A percentile compares a stretch with the other conserved stretches of the same genome.
phyloP scores from a whole-genome alignment of 495 filamentous ascomycete genomes.

The Staphylotrichum tortipilum region DNA sequence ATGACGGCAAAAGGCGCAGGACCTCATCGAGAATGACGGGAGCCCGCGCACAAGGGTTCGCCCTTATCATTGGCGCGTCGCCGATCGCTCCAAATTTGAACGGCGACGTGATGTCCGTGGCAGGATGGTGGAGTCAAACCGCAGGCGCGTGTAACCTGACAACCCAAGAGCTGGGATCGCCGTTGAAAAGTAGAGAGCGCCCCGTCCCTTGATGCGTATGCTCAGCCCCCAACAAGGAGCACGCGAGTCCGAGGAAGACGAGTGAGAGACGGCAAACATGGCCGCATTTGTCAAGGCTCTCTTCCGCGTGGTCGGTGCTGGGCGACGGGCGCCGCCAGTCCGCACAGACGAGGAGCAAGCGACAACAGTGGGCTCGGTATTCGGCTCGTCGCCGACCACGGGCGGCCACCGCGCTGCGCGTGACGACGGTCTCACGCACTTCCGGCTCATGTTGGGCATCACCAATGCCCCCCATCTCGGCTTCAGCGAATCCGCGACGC shows the following conservation, averaged over 20 bases:
- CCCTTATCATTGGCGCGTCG: not conserved
- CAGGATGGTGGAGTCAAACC: not conserved
- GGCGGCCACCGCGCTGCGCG: not conserved
- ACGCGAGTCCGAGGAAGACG: no score
- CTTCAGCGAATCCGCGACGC: not conserved
- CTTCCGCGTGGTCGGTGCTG: not conserved
- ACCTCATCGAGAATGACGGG: no score
- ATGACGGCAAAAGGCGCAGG: not conserved
- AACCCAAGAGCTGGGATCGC: no score
- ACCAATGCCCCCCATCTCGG: not conserved
- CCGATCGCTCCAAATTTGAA: not conserved
- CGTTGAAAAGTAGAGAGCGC: not conserved
- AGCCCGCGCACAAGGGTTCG: not conserved
- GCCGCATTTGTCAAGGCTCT: not conserved
- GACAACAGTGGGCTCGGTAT: not conserved
- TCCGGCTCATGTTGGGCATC: slow-evolving; percentile 1
- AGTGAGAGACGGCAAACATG: not conserved
- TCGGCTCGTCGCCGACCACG: not conserved
- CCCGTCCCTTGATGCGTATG: not conserved
- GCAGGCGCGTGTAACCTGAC: no score
- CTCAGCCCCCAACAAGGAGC: no score
- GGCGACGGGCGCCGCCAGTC: not conserved
- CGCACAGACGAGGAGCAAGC: not conserved
- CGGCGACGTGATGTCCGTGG: not conserved
- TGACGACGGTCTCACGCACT: not conserved